phyloP scores from a whole-genome alignment of 2,329 filamentous ascomycete genomes.

The Venturia nashicola region DNA sequence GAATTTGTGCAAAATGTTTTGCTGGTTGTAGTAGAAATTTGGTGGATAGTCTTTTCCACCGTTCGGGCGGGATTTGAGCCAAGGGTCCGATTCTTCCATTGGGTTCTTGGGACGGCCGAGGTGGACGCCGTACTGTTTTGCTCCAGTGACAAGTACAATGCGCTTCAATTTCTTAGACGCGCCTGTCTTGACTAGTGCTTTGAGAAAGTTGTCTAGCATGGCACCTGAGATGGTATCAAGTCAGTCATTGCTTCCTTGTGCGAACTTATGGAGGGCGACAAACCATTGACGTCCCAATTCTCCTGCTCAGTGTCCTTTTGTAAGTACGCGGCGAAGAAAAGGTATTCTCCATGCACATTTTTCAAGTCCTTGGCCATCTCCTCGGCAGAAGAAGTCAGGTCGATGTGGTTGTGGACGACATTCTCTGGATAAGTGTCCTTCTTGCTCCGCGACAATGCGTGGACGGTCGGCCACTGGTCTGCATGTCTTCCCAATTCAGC shows the following conservation, averaged over 20 bases:
- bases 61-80: conserved; percentile 23
- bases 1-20: conserved; percentile 29
- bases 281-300: conserved; percentile 24
- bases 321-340: conserved; percentile 34
- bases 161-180: conserved; percentile 31
- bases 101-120: conserved; percentile 36
- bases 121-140: conserved; percentile 43
- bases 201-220: conserved; percentile 37
- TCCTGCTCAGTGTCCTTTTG: conserved; percentile 25
- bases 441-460: conserved; percentile 29
- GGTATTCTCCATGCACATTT: conserved; percentile 25
- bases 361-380: conserved; percentile 26
- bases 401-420: conserved; percentile 26
- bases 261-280: not conserved
- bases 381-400: conserved; percentile 23
- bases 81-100: conserved; percentile 34
- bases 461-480: conserved; percentile 24
- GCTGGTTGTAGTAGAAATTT: conserved; percentile 42
- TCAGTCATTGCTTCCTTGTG: too few relatives aligned
- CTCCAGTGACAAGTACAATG: conserved; percentile 36
- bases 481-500: conserved; percentile 23
- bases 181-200: conserved; percentile 31
- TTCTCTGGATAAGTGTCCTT: conserved; percentile 24
- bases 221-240: conserved; percentile 16
- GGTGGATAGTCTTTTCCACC: conserved; percentile 15